These are phyloP conservation scores for Myrmaecium sp. DNA, from an alignment of 2,329 filamentous ascomycete genomes.

Conservation along the genomic window DNA sequence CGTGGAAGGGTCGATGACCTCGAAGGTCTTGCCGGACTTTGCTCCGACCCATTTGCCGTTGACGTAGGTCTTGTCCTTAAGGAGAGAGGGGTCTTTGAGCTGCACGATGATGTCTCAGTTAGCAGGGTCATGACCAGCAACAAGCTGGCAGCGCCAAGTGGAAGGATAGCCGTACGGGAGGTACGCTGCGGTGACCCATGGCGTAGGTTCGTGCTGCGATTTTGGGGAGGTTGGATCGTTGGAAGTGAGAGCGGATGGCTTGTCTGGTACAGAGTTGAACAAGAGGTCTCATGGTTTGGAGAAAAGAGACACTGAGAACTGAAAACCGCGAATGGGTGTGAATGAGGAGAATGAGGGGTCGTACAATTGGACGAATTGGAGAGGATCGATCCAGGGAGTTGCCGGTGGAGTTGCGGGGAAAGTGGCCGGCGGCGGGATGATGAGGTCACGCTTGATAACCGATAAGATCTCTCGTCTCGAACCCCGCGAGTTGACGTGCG, in stretches of 20 bases:
- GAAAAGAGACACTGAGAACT: too few relatives aligned
- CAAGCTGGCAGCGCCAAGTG: slow-evolving; percentile 1
- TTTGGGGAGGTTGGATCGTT: slow-evolving; percentile 14
- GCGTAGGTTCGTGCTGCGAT: slow-evolving; percentile 24
- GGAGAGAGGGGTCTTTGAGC: slow-evolving; percentile 40
- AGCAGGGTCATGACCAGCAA: slow-evolving; percentile 5
- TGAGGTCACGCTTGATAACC: too few relatives aligned
- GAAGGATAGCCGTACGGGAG: slow-evolving; percentile 14
- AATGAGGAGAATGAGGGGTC: too few relatives aligned
- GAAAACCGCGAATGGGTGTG: too few relatives aligned
- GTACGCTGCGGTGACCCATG: slow-evolving; percentile 27
- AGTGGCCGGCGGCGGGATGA: too few relatives aligned
- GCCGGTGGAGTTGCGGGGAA: too few relatives aligned
- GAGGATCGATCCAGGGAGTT: too few relatives aligned
- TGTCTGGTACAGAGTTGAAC: too few relatives aligned
- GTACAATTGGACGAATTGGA: too few relatives aligned
- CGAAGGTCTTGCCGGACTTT: slow-evolving; percentile 78
- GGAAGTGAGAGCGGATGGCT: slow-evolving; percentile 12
- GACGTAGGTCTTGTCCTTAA: slow-evolving; percentile 74
- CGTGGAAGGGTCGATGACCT: slow-evolving; percentile 74
- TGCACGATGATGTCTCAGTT: slow-evolving; percentile 7
- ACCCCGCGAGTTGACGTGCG: too few relatives aligned
- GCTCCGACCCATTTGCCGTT: slow-evolving; percentile 86
- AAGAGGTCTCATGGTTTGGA: too few relatives aligned
- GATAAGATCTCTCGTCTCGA: too few relatives aligned